Conservation (phyloP, 2,329 filamentous ascomycete genomes). For the Alternaria atra region DNA sequence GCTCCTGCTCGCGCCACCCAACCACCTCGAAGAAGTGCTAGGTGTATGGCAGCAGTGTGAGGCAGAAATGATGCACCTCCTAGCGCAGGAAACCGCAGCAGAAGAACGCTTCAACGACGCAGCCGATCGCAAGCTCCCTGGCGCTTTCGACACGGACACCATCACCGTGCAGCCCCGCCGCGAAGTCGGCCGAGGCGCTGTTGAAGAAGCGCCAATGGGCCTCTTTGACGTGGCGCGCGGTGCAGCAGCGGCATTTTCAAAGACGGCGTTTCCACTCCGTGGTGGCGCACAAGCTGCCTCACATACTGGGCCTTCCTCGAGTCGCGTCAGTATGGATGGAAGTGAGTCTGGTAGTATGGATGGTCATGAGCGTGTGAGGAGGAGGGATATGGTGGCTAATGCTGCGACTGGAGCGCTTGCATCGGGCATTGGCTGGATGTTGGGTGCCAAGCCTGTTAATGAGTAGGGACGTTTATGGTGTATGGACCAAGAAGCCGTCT, state of each 20-base stretch:
- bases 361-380: conserved; percentile 62
- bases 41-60: conserved; percentile 80
- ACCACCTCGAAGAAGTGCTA: conserved; percentile 76
- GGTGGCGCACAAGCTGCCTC: conserved; percentile 24
- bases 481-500: not conserved
- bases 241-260: conserved; percentile 58
- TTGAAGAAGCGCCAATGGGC: conserved; percentile 61
- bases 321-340: conserved; percentile 39
- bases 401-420: conserved; percentile 70
- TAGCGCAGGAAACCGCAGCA: conserved; percentile 71
- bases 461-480: conserved; percentile 16
- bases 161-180: conserved; percentile 50
- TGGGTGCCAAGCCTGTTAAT: conserved; percentile 56
- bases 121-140: conserved; percentile 65
- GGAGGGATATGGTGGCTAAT: conserved; percentile 75
- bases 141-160: conserved; percentile 54
- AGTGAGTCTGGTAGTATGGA: conserved; percentile 52
- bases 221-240: conserved; percentile 62
- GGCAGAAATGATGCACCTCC: conserved; percentile 74
- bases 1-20: conserved; percentile 74
- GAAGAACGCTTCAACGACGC: conserved; percentile 76
- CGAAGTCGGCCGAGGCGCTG: conserved; percentile 53
- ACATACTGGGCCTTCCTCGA: conserved; percentile 11
- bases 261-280: conserved; percentile 58
- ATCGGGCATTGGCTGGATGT: conserved; percentile 70